phyloP scores from a whole-genome alignment of 805 yeast species.

The Yarrowia sp. region DNA sequence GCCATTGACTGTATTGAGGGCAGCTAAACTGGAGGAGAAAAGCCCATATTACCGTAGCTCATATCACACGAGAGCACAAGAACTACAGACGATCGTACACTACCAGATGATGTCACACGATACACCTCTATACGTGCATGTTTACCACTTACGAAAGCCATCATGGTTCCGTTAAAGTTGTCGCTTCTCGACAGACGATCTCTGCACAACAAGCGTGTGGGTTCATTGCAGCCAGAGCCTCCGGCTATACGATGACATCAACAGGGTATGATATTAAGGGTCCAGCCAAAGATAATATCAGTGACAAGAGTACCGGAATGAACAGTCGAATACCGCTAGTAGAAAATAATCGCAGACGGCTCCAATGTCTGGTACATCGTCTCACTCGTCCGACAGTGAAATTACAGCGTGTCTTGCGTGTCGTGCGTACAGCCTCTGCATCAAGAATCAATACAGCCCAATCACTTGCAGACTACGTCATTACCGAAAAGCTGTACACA shows the following conservation, averaged over 20 bases:
- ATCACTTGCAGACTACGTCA: background rate
- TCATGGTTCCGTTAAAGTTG: background rate
- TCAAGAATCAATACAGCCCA: background rate
- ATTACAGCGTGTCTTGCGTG: background rate
- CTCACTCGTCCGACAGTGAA: background rate
- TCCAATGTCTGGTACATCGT: too few species aligned
- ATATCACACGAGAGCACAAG: too few species aligned
- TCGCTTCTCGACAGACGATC: slow-evolving; percentile 13
- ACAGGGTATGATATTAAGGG: too few species aligned
- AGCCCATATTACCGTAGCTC: too few species aligned
- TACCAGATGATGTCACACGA: too few species aligned
- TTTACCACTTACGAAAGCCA: too few species aligned
- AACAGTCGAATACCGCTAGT: too few species aligned
- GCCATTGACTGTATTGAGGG: background rate
- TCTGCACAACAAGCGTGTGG: slow-evolving; percentile 12
- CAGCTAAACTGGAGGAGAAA: too few species aligned
- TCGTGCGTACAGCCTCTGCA: slow-evolving; percentile 2
- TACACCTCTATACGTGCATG: background rate
- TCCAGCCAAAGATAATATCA: too few species aligned
- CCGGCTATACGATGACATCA: background rate
- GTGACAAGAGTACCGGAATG: too few species aligned
- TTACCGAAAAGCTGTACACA: background rate
- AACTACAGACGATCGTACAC: too few species aligned
- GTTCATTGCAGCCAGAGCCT: background rate
- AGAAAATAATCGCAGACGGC: too few species aligned